Conservation (phyloP, 306 rosid species). For the Comarum palustre region DNA sequence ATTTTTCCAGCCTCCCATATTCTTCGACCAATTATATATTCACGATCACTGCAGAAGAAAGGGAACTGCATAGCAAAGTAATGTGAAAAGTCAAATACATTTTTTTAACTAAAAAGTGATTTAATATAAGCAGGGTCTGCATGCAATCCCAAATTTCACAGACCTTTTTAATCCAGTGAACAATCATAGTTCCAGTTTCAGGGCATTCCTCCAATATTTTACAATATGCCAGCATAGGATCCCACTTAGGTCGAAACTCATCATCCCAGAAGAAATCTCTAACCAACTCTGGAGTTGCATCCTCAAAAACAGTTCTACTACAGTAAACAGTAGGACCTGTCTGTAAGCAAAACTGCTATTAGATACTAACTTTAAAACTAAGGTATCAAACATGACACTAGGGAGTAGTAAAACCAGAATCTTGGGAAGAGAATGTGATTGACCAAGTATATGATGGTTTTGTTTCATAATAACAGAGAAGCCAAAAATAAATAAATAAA, state of each 20-base stretch:
- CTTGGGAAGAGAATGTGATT: not conserved
- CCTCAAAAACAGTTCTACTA: slow-evolving; percentile 89
- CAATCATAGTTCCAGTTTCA: slow-evolving; percentile 60
- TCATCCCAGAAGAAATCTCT: slow-evolving; percentile 99
- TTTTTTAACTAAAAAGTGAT: slow-evolving; percentile 4
- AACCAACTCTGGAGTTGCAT: slow-evolving; percentile 87
- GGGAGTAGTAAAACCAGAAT: not conserved
- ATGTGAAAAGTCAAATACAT: slow-evolving; percentile 28
- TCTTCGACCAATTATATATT: slow-evolving; percentile 90
- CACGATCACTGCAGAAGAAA: slow-evolving; percentile 98
- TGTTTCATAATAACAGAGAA: not conserved
- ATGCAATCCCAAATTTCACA: slow-evolving; percentile 21
- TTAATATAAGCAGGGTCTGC: slow-evolving; percentile 1
- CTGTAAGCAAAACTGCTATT: slow-evolving; percentile 46
- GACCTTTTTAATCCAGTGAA: slow-evolving; percentile 99
- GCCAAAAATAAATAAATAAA: not conserved
- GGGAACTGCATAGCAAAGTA: slow-evolving; percentile 66
- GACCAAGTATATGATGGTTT: not conserved
- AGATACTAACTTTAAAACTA: slow-evolving; percentile 15
- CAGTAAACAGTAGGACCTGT: slow-evolving; percentile 78
- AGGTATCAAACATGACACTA: not conserved
- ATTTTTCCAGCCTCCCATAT: slow-evolving; percentile 93
- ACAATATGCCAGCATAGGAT: slow-evolving; percentile 70
- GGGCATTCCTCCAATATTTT: slow-evolving; percentile 85
- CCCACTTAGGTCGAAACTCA: slow-evolving; percentile 95